A percentile compares a stretch with the other conserved stretches of the same genome.
Conservation (phyloP, 768 basidiomycete genomes). For the Cystobasidium onofrii region DNA sequence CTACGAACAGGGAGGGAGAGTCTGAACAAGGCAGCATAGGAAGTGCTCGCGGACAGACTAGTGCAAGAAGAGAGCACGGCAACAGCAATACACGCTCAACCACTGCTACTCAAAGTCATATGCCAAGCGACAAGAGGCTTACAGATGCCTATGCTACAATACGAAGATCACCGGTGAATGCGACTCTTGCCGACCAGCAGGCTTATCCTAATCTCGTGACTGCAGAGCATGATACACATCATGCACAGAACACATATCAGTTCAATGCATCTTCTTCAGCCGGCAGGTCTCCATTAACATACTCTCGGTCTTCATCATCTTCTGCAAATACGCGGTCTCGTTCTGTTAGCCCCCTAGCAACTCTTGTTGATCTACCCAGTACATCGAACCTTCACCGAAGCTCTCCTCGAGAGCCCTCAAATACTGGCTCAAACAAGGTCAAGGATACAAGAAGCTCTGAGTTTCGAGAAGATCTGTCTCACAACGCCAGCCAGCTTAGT, state of each 20-base stretch:
- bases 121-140: not conserved
- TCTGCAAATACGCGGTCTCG: not conserved
- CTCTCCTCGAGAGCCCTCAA: too few relatives aligned
- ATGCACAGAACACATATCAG: not conserved
- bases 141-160: not conserved
- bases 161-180: not conserved
- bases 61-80: not conserved
- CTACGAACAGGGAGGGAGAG: constrained; percentile 8
- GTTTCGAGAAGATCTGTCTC: too few relatives aligned
- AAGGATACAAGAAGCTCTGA: too few relatives aligned
- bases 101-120: too few relatives aligned
- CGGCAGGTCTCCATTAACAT: not conserved
- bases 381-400: too few relatives aligned
- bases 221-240: too few relatives aligned
- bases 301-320: not conserved
- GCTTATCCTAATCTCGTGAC: not conserved
- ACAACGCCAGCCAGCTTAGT: not conserved
- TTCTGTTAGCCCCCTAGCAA: not conserved
- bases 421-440: too few relatives aligned
- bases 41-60: not conserved
- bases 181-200: not conserved
- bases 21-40: constrained; percentile 26
- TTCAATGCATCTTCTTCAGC: not conserved
- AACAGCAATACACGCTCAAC: not conserved
- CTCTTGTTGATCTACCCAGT: too few relatives aligned